These are phyloP conservation scores for Haplographium delicatum DNA, from an alignment of 495 filamentous ascomycete species.

Conservation along the genomic window DNA sequence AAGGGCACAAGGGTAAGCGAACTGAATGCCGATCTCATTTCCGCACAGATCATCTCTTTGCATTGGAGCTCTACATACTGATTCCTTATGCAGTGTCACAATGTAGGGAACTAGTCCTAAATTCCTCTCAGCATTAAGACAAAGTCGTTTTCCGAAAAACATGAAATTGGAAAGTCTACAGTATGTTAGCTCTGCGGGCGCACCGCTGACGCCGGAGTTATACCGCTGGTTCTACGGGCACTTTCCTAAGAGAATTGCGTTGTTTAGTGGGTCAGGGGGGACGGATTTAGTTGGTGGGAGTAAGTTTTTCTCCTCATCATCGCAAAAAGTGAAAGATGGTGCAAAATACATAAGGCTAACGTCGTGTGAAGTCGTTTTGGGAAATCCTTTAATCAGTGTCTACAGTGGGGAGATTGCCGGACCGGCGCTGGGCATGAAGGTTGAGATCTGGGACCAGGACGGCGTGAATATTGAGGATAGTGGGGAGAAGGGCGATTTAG, in stretches of 20 bases:
- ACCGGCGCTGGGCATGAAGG: not conserved
- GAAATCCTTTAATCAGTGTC: not conserved
- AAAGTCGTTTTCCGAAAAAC: not conserved
- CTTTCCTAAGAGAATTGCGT: not conserved
- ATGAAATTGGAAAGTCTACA: not conserved
- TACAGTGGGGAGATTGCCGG: not conserved
- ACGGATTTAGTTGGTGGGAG: not conserved
- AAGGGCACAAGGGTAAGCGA: not conserved
- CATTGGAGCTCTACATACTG: not conserved
- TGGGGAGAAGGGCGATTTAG: not conserved
- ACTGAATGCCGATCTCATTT: not conserved
- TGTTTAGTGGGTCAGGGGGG: not conserved
- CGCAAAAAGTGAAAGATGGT: not conserved
- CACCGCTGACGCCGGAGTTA: not conserved
- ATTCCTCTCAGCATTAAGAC: not conserved
- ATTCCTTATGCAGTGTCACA: not conserved
- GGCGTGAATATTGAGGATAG: not conserved
- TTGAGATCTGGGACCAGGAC: not conserved
- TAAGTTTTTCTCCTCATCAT: not conserved
- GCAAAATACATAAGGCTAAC: not conserved
- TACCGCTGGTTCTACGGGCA: not conserved
- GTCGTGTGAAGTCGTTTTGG: not conserved
- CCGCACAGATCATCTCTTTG: not conserved
- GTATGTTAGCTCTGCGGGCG: not conserved
- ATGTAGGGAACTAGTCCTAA: not conserved